These are phyloP conservation scores for Kodamaea anthophila DNA, from an alignment of 1,139 yeast species.

Conservation along the genomic window DNA sequence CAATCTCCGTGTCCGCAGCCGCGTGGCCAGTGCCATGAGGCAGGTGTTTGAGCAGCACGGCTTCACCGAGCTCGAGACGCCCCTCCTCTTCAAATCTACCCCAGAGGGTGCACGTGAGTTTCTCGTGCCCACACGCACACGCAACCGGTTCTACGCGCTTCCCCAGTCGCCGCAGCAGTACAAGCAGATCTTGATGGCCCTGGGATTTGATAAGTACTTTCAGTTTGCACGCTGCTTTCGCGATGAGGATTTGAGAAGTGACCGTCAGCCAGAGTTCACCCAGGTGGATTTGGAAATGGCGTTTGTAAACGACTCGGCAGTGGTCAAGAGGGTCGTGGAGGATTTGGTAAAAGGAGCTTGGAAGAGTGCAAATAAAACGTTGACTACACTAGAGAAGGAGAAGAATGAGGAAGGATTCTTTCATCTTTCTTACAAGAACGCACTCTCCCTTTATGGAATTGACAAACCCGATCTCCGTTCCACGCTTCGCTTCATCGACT, in stretches of 20 bases:
- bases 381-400: slow-evolving; percentile 27
- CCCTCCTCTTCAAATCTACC: slow-evolving; percentile 85
- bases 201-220: slow-evolving; percentile 80
- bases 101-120: slow-evolving; percentile 99
- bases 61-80: slow-evolving; percentile 88
- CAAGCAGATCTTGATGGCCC: slow-evolving; percentile 89
- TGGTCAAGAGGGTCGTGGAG: slow-evolving; percentile 62
- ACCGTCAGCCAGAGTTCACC: slow-evolving; percentile 96
- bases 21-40: slow-evolving; percentile 53
- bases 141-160: slow-evolving; percentile 68
- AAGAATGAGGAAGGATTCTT: slow-evolving; percentile 27
- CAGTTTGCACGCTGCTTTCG: slow-evolving; percentile 93
- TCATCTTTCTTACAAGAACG: slow-evolving; percentile 58
- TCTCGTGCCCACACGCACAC: slow-evolving; percentile 78
- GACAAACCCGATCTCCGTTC: slow-evolving; percentile 92
- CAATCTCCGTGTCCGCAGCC: slow-evolving; percentile 55
- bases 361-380: slow-evolving; percentile 39
- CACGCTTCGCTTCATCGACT: slow-evolving; percentile 41
- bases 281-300: slow-evolving; percentile 94
- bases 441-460: slow-evolving; percentile 71
- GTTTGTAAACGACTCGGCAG: slow-evolving; percentile 60
- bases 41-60: slow-evolving; percentile 38
- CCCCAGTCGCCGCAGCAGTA: slow-evolving; percentile 98
- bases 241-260: slow-evolving; percentile 91
- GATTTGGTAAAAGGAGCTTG: slow-evolving; percentile 51